Evolutionary conservation across 108 stramenopile genomes (phyloP), one percentile per base, ranked within the genome.

Genomic region (Cyclostephanos invisitatus): DNA sequence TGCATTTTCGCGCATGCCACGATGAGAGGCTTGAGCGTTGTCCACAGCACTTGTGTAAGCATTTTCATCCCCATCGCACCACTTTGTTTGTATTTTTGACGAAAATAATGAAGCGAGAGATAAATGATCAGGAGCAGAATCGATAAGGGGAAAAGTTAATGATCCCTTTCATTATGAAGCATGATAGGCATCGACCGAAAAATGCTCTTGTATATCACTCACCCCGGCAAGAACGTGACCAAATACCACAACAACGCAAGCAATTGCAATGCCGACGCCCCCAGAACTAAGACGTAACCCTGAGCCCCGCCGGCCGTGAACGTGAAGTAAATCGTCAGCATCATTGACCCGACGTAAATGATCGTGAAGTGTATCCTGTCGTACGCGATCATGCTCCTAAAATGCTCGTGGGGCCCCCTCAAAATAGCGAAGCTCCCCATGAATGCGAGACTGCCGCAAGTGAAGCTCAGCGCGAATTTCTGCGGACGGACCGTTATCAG

Each of bases 391-490:
- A 96, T 91, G 25, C 86, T 84, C 44, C 56, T 63, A 1, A 96
- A 54, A 71, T 96, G 95, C 47, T 85, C 95, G 38, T 77, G 49
- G 1, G 95, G 95, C 65, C 89, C 95, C 68, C 87, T 92, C 61
- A 96, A 74, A 66, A 96, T 92, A 7, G 85, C 95, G 84, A 96
- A 96, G 72, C 81, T 83, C 10, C 78, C 85, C 96, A 97, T 97
- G 64, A 97, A 96, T 38, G 81, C 93, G 28, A 98, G 64, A 18
- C 89, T 91, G n/a, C 96, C 97, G 64, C 91, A 90, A 0, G 98
- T 97, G 70, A 97, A 97, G 51, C 84, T 85, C 5, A 98, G 62
- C 25, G 96, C 96, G 74, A 98, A 98, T 65, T 98, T 98, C 78
- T 93, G 93, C 29, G 98, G 98, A 42, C 91, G 85, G 1, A 93